Conservation (phyloP, 2,329 filamentous ascomycete species). For the Xylariaceae sp. region DNA sequence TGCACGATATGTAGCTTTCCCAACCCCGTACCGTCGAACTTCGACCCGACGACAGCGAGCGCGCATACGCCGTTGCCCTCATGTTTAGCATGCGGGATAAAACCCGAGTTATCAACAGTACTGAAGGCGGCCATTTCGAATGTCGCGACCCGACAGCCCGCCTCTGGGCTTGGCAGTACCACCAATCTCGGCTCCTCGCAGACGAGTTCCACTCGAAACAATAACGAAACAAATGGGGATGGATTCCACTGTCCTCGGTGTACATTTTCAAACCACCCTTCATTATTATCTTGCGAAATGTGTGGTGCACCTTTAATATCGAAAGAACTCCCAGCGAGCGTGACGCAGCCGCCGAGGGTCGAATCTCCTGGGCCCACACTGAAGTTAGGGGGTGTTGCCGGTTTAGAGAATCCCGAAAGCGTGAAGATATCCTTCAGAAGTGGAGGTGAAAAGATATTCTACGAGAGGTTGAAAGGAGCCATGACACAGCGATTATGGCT, state of each 20-base stretch:
- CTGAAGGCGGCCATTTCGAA: constrained; percentile 81
- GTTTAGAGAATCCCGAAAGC: constrained; percentile 59
- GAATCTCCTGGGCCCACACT: constrained; percentile 77
- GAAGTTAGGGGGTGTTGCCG: constrained; percentile 35
- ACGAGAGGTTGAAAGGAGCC: constrained; percentile 80
- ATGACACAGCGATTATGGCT: constrained; percentile 95
- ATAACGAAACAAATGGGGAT: constrained; percentile 14
- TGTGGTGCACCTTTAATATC: constrained; percentile 73
- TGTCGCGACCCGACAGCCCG: constrained; percentile 47
- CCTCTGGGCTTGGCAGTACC: constrained; percentile 11
- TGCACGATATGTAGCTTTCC: constrained; percentile 95
- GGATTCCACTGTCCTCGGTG: constrained; percentile 72
- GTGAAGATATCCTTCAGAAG: constrained; percentile 89
- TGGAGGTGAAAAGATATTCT: constrained; percentile 85
- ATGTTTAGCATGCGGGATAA: constrained; percentile 90
- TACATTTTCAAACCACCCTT: constrained; percentile 91
- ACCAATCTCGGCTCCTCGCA: constrained; percentile 9
- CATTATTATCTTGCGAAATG: constrained; percentile 79
- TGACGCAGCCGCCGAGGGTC: constrained; percentile 44
- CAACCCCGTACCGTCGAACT: constrained; percentile 88
- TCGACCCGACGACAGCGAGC: constrained; percentile 77
- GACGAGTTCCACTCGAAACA: constrained; percentile 7
- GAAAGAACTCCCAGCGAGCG: constrained; percentile 39
- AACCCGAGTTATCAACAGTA: constrained; percentile 74
- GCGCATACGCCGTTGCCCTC: constrained; percentile 75